Evolutionary conservation across 1,139 yeast genomes (phyloP), one percentile per base, ranked within the genome.

Genomic region (Yarrowia galli): DNA sequence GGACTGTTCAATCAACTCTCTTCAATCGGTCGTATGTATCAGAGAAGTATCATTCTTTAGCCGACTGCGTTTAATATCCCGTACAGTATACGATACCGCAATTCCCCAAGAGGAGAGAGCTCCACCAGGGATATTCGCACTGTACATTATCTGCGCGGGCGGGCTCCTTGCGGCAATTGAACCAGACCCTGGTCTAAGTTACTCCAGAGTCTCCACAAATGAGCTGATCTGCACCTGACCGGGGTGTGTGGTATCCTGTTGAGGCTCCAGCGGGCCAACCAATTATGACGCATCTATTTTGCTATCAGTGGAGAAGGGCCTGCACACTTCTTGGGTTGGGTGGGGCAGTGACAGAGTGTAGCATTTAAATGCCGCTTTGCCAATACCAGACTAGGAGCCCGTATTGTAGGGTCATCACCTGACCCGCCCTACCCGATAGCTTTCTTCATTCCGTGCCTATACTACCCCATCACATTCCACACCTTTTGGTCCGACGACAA

Each of bases 171-270:
- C 58, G 58, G 60, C 45, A 36, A 53, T 36, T 36, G 60, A 53
- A 12, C 40, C 42, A 32, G 46, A 28, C 8, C 25, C 18, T 35
- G 35, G 60, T 53, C 42, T 53, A 53, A 38, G 35, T 38, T 36
- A 36, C 60, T 53, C 60, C 43, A 53, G 60, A n/a, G 28, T 20
- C 60, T 53, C 60, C 43, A 36, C 60, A 53, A 38, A 53, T 53
- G 60, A 53, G 45, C 60, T n/a, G 60, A 53, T 53, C 60, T 53
- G 60, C 60, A 23, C 32, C 10, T 36, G 60, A 53, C 60, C 60
- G 38, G 60, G 60, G 60, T 53, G 10, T 53, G 43, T 51, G 36
- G 28, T 16, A 36, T 49, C 58, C 38, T 22, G 45, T 53, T 23
- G 60, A 53, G 60, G 58, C 60, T 28, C 32, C 45, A 9, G 32